Evolutionary conservation across 2,329 filamentous ascomycete species (phyloP), one percentile per base, ranked within the genome.

Genomic region (Colletotrichum sp.): DNA sequence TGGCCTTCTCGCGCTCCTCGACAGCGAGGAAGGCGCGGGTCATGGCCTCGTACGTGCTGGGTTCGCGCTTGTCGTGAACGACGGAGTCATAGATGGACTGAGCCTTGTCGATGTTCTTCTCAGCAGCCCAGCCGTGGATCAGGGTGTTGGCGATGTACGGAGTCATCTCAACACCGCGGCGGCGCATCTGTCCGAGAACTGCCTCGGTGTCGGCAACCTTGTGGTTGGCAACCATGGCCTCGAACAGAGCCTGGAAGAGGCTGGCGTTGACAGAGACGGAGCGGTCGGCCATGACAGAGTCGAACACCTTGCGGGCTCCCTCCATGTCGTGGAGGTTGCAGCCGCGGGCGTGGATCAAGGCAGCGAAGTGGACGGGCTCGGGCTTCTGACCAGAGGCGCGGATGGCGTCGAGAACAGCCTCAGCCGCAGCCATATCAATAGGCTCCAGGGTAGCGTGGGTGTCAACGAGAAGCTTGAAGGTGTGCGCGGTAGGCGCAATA

Each of bases 21-120:
- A 94, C 94, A 13, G 95, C 93, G 71, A 99, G 91, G 86, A 94
- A 98, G 1, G 97, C 97, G 61, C 97, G 91, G 7, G 96, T 98
- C 97, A 99, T 99, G 55, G 96, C 96, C 87, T 99, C 97, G 84
- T 99, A 99, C 6, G 97, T 99, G 88, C 96, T 98, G 5, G 97
- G 97, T 87, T 99, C 97, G 73, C 97, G 93, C 86, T 93, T 96
- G 71, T 93, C 91, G 32, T 92, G 90, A 11, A 93, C 91, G 5
- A 99, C 93, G n/a, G 91, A 89, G 75, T 94, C 90, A 83, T 98
- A 99, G 77, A 98, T 93, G 28, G 90, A 87, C 82, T 93, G 92
- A 22, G 96, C 95, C 85, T 95, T 96, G 76, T 87, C 86, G 60
- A 98, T 94, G 78, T 98, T 91, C 85, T 94, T 94, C 83, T 94